Conservation (phyloP, 148 eudicot genomes). For the Camellia sinensis region DNA sequence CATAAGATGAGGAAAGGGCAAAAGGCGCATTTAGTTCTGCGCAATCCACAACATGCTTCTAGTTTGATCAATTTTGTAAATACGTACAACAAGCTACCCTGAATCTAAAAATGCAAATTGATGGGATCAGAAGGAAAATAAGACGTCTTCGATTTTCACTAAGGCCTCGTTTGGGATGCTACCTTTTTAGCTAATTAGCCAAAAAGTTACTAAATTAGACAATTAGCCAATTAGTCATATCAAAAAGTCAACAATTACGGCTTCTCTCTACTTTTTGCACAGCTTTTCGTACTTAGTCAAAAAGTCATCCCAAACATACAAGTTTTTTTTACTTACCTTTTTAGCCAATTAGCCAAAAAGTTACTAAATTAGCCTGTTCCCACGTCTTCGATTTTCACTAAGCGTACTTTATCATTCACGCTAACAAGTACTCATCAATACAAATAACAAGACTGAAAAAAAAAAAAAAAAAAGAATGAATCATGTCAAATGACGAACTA, state of each 20-base stretch:
- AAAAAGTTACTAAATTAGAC: no score
- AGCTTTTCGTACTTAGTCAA: no score
- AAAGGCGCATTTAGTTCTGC: background rate
- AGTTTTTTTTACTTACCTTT: no score
- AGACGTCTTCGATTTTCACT: background rate
- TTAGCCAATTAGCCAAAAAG: no score
- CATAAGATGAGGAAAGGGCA: background rate
- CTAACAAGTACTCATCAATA: background rate
- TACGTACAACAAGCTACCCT: background rate
- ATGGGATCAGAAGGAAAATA: constrained; percentile 9
- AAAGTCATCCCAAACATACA: no score
- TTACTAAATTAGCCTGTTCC: no score
- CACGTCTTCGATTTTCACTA: background rate
- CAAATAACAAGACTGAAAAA: background rate
- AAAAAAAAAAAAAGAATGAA: background rate
- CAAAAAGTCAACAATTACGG: no score
- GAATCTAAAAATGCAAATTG: background rate
- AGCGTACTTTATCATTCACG: background rate
- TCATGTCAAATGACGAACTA: background rate
- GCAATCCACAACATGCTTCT: constrained; percentile 3
- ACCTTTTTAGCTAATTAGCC: no score
- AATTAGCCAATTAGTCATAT: no score
- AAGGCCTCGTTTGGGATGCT: no score
- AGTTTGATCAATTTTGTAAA: constrained; percentile 7
- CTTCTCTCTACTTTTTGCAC: no score